Base-by-base conservation (phyloP, 1,139 yeast genomes). In the Yamadazyma spencermartinsiae region DNA sequence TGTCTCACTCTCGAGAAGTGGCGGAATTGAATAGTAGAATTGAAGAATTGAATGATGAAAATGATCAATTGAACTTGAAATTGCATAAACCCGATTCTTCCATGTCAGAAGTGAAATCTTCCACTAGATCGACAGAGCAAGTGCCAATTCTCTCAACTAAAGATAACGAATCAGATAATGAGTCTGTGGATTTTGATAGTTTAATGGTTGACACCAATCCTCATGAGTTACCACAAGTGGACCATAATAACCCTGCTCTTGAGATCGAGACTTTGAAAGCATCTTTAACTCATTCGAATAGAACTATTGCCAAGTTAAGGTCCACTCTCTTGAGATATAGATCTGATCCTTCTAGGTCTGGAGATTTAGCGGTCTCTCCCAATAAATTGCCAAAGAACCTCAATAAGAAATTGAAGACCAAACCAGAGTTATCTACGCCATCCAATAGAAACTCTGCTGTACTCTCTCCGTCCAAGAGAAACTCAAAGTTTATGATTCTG, bases 191-290 rank as follows among this genome's bases (percentile, higher is more conserved):
- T 36, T 58, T 67, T 40, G 73, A 68, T 35, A 55, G 63, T 25
- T 53, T 68, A 21, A 52, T 70, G 39, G 50, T 57, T 16, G 72
- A 66, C 26, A 43, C 68, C 3, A 51, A 56, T 20, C 59, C 64
- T 9, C 55, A 46, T 23, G 61, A 57, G 28, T 38, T 61, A 11
- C 59, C 69, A 0, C 46, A 45, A 14, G 35, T 72, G 1, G 76
- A 82, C 21, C 68, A 77, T 1, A 67, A 73, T 34, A 71, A 76
- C 45, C 64, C 75, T 2, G 78, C 73, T 12, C 63, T 84, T 34
- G 90, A 86, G 55, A 65, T 77, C 5, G 90, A 86, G 52, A 81
- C 90, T 0, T 65, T 85, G 48, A 72, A 76, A 47, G 76, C 86
- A 0, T 81, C 86, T 11, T 67, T 87, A 49, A 71, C 71, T 19